phyloP scores from a whole-genome alignment of 2,329 filamentous ascomycete species.

The Exophiala xenobiotica region DNA sequence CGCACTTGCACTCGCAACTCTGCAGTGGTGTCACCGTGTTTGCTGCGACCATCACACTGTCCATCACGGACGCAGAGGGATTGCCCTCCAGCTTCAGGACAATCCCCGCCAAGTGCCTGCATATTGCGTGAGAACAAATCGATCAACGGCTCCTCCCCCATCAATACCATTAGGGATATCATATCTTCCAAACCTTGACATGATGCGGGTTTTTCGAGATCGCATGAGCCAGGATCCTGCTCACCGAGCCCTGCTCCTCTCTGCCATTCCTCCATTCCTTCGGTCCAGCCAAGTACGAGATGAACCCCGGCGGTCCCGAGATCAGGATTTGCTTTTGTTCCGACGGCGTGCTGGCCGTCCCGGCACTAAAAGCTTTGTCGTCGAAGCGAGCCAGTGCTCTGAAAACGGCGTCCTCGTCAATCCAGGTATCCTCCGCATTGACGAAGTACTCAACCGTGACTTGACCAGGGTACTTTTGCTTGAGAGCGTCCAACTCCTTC shows the following conservation, averaged over 20 bases:
- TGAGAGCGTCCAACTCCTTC: constrained; percentile 62
- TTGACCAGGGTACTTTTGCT: constrained; percentile 54
- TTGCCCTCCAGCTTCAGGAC: no score
- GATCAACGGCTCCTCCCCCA: no score
- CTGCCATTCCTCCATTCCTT: constrained; percentile 49
- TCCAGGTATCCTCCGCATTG: constrained; percentile 72
- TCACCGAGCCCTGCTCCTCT: constrained; percentile 29
- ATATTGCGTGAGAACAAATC: no score
- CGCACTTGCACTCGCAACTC: no score
- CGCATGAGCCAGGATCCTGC: constrained; percentile 23
- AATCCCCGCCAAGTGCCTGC: no score
- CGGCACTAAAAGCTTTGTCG: constrained; percentile 27
- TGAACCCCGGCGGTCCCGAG: constrained; percentile 88
- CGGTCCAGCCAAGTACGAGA: constrained; percentile 73
- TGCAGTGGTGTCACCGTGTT: no score
- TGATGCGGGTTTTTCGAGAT: constrained; percentile 20
- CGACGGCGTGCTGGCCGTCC: neutral
- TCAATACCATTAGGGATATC: no score
- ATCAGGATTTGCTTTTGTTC: constrained; percentile 72
- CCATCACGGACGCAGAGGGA: no score
- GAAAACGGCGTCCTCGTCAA: constrained; percentile 56
- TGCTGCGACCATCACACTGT: no score
- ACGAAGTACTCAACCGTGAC: constrained; percentile 73
- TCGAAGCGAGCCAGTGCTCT: constrained; percentile 22
- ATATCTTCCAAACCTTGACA: constrained; percentile 30